Base-by-base conservation (phyloP, 148 eudicot genomes). In the Rhododendron molle region DNA sequence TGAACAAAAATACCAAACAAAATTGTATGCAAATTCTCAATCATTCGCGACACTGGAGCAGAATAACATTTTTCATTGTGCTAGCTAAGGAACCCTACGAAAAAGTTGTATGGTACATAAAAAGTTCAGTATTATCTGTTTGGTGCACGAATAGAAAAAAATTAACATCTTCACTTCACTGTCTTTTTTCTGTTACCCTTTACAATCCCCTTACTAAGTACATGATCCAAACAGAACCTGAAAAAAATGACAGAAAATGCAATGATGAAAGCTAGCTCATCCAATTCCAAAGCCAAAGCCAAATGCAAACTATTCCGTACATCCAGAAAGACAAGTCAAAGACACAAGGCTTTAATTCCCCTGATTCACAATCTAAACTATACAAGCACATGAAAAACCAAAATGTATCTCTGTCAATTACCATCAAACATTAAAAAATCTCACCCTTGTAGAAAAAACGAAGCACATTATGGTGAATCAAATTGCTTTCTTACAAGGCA, bases 401-500 rank as follows among this genome's bases (percentile, higher is more conserved):
- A 16, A 50, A 8, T 16, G 36, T 79, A 11, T 54, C 71, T 81
- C 32, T 9, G 18, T 67, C 52, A 28, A 67, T 3, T 62, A 83
- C 52, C 58, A 47, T 28, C 10, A 69, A 18, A 7, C 62, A 62
- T 2, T 82, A 16, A 13, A 43, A 47, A 40, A 23, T 65, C 46
- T 40, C 3, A 23, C 46, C 73, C 44, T 30, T 18, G 7, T 18
- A 77, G 52, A 69, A 83, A 65, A 62, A 21, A n/a, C n/a, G n/a
- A 67, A 83, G 36, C 77, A 65, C 40, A 67, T n/a, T 58, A 34
- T 36, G 47, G 11, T 65, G 30, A 46, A 72, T 71, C 60, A 77
- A 83, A 72, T 49, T 83, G 43, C 78, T 78, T 32, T 84, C 80
- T 83, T 44, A 73, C 40, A 44, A 84, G 80, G 67, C 46, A 47